Base-by-base conservation (phyloP, 345 rosid genomes). In the Camelina hispida region DNA sequence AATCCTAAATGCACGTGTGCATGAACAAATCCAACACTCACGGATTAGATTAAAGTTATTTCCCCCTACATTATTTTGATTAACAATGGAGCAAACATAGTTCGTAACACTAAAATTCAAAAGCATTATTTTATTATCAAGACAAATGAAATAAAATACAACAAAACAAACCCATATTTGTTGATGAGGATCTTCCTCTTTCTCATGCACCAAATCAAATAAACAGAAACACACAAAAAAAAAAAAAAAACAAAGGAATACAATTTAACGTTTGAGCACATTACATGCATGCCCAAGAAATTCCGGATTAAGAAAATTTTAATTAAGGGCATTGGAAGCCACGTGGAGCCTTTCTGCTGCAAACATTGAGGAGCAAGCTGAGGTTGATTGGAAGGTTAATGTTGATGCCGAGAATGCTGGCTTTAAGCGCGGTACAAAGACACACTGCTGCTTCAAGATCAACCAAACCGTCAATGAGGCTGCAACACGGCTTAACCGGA, bases 391-490 rank as follows among this genome's bases (percentile, higher is more conserved):
- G 87, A 63, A 85, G 23, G 22, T 87, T 72, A 15, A 87, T 73
- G 52, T 80, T 78, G 34, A 83, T 67, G 10, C 88, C 88, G 17
- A 87, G 78, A 52, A 85, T 57, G 43, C 81, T 84, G 28, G 78
- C 84, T 74, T 44, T 83, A 48, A 86, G 51, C n/a, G 82, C 84
- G 16, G 86, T 82, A 77, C 87, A 87, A 58, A 87, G 89, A 84
- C 89, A 85, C 43, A 81, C 72, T 1, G 87, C 85, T n/a, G 84
- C 87, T 61, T 87, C 89, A 44, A 85, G 76, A 50, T 77, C 91
- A 1, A 17, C 82, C 55, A 87, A 80, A 16, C 82, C 83, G 5
- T 66, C 25, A 23, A 87, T 61, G 34, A 82, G 79, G 25, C 83
- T 13, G 28, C 89, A 87, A 65, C 89, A 84, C 0, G 83, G 76